Evolutionary conservation across 2,329 filamentous ascomycete genomes (phyloP).

Genomic region (Pyricularia sp.): DNA sequence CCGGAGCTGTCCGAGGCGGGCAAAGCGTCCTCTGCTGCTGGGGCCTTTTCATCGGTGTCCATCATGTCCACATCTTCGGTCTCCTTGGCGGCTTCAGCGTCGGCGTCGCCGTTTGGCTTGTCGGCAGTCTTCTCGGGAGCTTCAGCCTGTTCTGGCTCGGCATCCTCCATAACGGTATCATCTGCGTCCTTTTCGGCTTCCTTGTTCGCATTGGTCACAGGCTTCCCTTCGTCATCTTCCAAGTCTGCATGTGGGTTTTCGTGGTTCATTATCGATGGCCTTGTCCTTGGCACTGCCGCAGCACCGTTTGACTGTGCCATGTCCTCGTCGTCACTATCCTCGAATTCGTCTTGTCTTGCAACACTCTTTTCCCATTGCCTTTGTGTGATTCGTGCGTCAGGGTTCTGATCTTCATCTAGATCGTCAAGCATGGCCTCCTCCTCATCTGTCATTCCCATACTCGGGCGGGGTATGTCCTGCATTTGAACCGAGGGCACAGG

Average conservation of each 20-base stretch:
- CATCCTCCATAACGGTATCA: slow-evolving; percentile 4
- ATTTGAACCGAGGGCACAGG: slow-evolving; percentile 85
- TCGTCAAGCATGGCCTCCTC: slow-evolving; percentile 54
- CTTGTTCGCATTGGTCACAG: not conserved
- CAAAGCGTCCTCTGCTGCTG: not conserved
- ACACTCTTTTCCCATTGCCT: slow-evolving; percentile 71
- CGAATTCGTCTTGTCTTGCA: slow-evolving; percentile 65
- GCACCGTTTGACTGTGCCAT: slow-evolving; percentile 61
- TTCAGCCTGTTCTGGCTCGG: not conserved
- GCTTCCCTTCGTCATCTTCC: slow-evolving; percentile 15
- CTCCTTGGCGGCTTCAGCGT: not conserved
- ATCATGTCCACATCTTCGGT: slow-evolving; percentile 3
- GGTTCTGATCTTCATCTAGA: slow-evolving; percentile 73
- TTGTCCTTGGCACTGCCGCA: slow-evolving; percentile 29
- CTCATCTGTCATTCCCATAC: slow-evolving; percentile 51
- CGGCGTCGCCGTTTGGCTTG: not conserved
- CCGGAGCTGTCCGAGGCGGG: not conserved
- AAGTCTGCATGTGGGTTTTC: slow-evolving; percentile 30
- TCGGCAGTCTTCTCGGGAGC: not conserved
- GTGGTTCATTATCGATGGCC: slow-evolving; percentile 39
- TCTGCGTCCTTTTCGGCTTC: not conserved
- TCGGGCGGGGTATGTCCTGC: slow-evolving; percentile 57
- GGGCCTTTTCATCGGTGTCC: not conserved
- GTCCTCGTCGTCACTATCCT: slow-evolving; percentile 84
- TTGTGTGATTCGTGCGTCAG: slow-evolving; percentile 70